Percentiles rank a stretch among this genome's conserved stretches.
These are phyloP conservation scores for Lactuca saligna DNA, from an alignment of 129 eudicot species.

Conservation along the genomic window DNA sequence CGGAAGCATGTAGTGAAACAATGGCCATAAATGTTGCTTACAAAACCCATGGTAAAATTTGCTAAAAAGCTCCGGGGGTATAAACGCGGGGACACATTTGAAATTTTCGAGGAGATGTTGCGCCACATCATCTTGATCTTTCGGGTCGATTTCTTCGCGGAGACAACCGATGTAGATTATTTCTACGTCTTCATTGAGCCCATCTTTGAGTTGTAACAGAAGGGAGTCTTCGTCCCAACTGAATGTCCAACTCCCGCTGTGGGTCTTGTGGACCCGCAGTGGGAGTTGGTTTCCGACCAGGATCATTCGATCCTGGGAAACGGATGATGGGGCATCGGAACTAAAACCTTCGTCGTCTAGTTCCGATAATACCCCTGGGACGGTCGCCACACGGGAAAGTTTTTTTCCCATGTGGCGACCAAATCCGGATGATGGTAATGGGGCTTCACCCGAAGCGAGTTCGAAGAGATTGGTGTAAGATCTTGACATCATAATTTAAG, in stretches of 20 bases:
- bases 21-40: conserved; percentile 88
- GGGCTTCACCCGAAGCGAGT: conserved; percentile 72
- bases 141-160: conserved; percentile 63
- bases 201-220: conserved; percentile 76
- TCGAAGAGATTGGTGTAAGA: conserved; percentile 83
- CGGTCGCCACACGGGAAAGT: conserved; percentile 82
- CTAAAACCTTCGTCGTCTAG: conserved; percentile 76
- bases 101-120: conserved; percentile 75
- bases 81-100: conserved; percentile 87
- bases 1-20: conserved; percentile 95
- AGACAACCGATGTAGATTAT: conserved; percentile 73
- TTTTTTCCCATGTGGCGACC: conserved; percentile 57
- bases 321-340: conserved; percentile 86
- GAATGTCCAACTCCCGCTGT: conserved; percentile 64
- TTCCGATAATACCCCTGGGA: conserved; percentile 72
- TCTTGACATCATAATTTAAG: conserved; percentile 68
- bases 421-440: conserved; percentile 49
- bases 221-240: conserved; percentile 98
- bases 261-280: conserved; percentile 49
- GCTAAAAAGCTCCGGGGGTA: conserved; percentile 73
- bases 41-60: conserved; percentile 92
- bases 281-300: conserved; percentile 96
- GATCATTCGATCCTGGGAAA: conserved; percentile 77
- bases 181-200: conserved; percentile 84
- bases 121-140: conserved; percentile 82